Evolutionary conservation across 2,329 filamentous ascomycete species (phyloP).

Genomic region (Apiospora sp.): DNA sequence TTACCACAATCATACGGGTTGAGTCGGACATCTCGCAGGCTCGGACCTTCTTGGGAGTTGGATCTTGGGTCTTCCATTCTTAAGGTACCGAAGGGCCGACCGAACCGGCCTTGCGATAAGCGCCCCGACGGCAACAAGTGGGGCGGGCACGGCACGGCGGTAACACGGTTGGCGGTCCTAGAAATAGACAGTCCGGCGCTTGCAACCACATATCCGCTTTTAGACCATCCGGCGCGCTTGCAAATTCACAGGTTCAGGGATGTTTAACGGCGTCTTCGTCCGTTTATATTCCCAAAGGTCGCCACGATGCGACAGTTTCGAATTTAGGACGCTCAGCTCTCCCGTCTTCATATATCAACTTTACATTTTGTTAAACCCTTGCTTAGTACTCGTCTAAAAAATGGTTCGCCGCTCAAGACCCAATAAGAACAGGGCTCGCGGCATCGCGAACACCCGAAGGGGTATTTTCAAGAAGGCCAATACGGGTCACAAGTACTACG

Average conservation of each 20-base stretch:
- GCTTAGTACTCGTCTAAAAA: not conserved
- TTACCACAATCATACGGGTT: conserved; percentile 6
- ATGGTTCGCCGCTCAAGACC: conserved; percentile 9
- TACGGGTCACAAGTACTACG: conserved; percentile 7
- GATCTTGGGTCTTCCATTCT: not conserved
- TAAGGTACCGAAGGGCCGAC: not conserved
- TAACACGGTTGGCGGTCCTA: not conserved
- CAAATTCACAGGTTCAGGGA: not conserved
- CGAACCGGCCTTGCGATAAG: conserved; percentile 4
- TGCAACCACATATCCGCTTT: conserved; percentile 6
- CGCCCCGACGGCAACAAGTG: conserved; percentile 6
- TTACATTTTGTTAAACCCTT: not conserved
- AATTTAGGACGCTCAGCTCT: not conserved
- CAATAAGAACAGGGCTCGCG: conserved; percentile 2
- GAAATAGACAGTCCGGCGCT: conserved; percentile 12
- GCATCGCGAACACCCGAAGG: conserved; percentile 4
- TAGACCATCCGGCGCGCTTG: not conserved
- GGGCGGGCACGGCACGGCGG: conserved; percentile 7
- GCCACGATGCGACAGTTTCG: not conserved
- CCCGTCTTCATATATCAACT: not conserved
- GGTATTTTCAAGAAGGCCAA: not conserved
- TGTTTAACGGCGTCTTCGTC: not conserved
- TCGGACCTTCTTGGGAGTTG: conserved; percentile 10
- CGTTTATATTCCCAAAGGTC: conserved; percentile 4
- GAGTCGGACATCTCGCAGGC: not conserved